phyloP scores from a whole-genome alignment of 768 basidiomycete genomes.

The Rhizopogon roseolus region DNA sequence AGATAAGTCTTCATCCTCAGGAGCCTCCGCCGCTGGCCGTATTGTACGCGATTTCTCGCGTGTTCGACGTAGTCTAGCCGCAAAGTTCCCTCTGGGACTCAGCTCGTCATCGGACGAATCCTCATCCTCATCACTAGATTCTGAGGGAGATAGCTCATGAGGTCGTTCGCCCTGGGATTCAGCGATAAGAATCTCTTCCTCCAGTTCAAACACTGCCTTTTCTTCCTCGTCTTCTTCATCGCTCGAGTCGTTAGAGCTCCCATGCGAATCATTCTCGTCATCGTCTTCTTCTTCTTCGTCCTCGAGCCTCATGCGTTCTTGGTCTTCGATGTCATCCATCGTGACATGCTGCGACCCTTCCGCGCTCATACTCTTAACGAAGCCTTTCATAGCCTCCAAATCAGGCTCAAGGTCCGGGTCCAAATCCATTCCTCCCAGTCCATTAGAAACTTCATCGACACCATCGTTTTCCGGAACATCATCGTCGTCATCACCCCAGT shows the following conservation, averaged over 20 bases:
- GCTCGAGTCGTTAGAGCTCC: conserved; percentile 20
- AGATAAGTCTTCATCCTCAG: conserved; percentile 24
- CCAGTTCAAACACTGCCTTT: conserved; percentile 36
- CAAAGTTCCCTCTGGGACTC: conserved; percentile 31
- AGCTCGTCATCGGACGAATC: conserved; percentile 31
- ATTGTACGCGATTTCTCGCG: conserved; percentile 18
- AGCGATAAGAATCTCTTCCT: conserved; percentile 42
- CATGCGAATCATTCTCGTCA: conserved; percentile 17
- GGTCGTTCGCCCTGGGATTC: conserved; percentile 18
- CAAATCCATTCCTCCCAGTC: conserved; percentile 54
- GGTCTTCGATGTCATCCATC: conserved; percentile 66
- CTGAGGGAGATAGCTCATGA: not conserved
- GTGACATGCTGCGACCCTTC: conserved; percentile 46
- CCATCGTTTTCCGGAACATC: conserved; percentile 20
- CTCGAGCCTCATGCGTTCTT: conserved; percentile 40
- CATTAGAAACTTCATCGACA: conserved; percentile 24
- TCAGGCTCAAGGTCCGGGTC: conserved; percentile 52
- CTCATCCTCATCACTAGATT: conserved; percentile 15
- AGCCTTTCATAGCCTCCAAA: conserved; percentile 46
- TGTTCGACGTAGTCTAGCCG: conserved; percentile 27
- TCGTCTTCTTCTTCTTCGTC: conserved; percentile 36
- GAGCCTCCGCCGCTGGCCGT: conserved; percentile 3
- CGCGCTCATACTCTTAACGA: conserved; percentile 46
- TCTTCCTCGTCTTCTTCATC: conserved; percentile 27
- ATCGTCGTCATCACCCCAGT: conserved; percentile 54